These are phyloP conservation scores for Penicillium brasilianum DNA, from an alignment of 2,329 filamentous ascomycete species.

Conservation along the genomic window DNA sequence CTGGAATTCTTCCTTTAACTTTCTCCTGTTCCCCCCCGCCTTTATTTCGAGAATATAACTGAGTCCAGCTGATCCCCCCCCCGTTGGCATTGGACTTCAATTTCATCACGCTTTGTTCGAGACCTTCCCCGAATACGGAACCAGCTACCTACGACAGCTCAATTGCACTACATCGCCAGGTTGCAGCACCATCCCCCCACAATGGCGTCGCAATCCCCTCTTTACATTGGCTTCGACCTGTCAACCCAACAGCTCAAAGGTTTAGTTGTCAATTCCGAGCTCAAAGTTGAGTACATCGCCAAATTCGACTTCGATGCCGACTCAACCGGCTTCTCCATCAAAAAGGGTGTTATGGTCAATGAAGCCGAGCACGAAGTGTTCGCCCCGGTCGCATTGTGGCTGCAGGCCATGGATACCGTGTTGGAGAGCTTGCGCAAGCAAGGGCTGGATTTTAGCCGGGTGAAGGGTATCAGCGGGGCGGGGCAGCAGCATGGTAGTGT, in stretches of 20 bases:
- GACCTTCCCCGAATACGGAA: background rate
- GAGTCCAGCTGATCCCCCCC: background rate
- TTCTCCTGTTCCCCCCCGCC: background rate
- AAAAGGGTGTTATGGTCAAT: slow-evolving; percentile 86
- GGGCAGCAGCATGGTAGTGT: slow-evolving; percentile 98
- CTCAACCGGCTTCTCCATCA: slow-evolving; percentile 75
- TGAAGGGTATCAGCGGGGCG: slow-evolving; percentile 85
- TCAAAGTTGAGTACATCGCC: slow-evolving; percentile 80
- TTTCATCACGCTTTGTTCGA: slow-evolving; percentile 7
- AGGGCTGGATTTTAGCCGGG: slow-evolving; percentile 72
- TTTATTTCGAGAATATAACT: background rate
- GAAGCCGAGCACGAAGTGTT: slow-evolving; percentile 85
- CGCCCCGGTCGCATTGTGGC: slow-evolving; percentile 90
- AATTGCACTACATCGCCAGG: background rate
- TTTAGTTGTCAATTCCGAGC: slow-evolving; percentile 80
- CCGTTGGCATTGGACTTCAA: background rate
- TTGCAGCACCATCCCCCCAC: background rate
- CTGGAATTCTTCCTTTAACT: background rate
- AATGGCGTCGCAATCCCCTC: slow-evolving; percentile 57
- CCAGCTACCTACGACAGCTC: background rate
- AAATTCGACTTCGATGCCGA: slow-evolving; percentile 96
- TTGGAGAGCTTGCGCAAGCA: slow-evolving; percentile 72
- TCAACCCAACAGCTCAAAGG: slow-evolving; percentile 97
- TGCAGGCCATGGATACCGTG: slow-evolving; percentile 89
- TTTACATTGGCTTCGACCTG: slow-evolving; percentile 93